Conservation (phyloP, 2,329 filamentous ascomycete species). For the Nemania sp. region DNA sequence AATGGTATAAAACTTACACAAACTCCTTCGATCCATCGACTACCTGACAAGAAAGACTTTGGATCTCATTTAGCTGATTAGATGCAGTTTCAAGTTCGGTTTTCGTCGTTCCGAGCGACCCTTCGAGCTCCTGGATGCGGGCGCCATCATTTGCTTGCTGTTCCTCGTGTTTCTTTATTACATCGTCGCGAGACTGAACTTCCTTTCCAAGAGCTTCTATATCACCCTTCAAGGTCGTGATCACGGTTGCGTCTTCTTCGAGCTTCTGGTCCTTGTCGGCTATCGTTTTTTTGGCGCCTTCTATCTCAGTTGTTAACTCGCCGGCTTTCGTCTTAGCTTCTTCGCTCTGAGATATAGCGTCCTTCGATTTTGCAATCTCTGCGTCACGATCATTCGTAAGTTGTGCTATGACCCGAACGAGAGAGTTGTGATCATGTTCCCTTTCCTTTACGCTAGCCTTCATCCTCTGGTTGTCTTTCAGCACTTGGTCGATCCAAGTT, state of each 20-base stretch:
- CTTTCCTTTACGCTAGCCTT: constrained; percentile 19
- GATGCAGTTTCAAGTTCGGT: constrained; percentile 1
- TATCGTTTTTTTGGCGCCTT: constrained; percentile 28
- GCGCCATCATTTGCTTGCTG: constrained; percentile 19
- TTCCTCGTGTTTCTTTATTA: constrained; percentile 23
- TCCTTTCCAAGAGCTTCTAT: constrained; percentile 15
- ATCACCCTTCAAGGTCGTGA: constrained; percentile 16
- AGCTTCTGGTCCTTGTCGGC: constrained; percentile 25
- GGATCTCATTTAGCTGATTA: constrained; percentile 25
- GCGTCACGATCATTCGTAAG: constrained; percentile 2
- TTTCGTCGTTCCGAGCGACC: constrained; percentile 8
- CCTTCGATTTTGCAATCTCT: constrained; percentile 1
- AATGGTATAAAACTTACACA: constrained; percentile 30
- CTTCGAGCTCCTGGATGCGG: constrained; percentile 24
- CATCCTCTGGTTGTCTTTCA: constrained; percentile 27
- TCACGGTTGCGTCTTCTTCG: constrained; percentile 1
- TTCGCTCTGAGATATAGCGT: constrained; percentile 13
- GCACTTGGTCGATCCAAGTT: constrained; percentile 20
- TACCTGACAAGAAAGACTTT: constrained; percentile 24
- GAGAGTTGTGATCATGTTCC: neutral
- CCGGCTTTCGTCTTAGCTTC: constrained; percentile 25
- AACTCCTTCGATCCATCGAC: constrained; percentile 16
- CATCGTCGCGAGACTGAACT: constrained; percentile 17
- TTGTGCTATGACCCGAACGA: constrained; percentile 7
- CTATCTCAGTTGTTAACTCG: constrained; percentile 14